phyloP scores from a whole-genome alignment of 2,329 filamentous ascomycete species.

The Penicillium sp. region DNA sequence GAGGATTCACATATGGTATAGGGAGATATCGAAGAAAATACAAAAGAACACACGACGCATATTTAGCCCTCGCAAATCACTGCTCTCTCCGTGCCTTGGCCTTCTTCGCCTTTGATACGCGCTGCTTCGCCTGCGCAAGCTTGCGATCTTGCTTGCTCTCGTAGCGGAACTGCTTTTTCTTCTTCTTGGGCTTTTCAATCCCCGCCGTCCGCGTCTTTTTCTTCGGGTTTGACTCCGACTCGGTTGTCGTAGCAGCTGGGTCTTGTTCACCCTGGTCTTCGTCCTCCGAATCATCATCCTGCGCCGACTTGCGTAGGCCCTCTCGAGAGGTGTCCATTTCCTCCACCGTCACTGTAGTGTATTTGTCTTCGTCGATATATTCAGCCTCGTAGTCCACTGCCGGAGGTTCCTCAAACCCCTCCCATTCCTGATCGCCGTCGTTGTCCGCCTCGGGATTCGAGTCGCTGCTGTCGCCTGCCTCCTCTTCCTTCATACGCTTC shows the following conservation, averaged over 20 bases:
- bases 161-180: constrained; percentile 90
- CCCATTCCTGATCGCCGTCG: constrained; percentile 56
- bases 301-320: constrained; percentile 60
- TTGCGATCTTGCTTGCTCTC: constrained; percentile 82
- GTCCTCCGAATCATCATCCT: constrained; percentile 30
- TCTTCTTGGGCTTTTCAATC: constrained; percentile 65
- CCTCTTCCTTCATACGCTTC: constrained; percentile 55
- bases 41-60: constrained; percentile 5
- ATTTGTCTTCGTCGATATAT: constrained; percentile 94
- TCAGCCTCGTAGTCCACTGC: constrained; percentile 79
- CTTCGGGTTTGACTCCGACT: constrained; percentile 38
- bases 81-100: constrained; percentile 55
- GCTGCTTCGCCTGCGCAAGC: constrained; percentile 59
- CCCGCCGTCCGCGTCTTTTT: constrained; percentile 48
- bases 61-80: constrained; percentile 20
- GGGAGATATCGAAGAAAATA: too few relatives aligned
- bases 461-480: constrained; percentile 17
- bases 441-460: constrained; percentile 30
- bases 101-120: constrained; percentile 66
- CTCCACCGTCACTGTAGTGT: constrained; percentile 91
- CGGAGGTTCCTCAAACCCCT: constrained; percentile 57
- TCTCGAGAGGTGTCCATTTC: constrained; percentile 76
- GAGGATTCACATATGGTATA: constrained; percentile 11
- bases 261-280: constrained; percentile 31
- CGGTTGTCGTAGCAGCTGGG: constrained; percentile 28